Conservation (phyloP, 371 early-diverging fungal genomes). For the Dinochytrium kinnereticum region DNA sequence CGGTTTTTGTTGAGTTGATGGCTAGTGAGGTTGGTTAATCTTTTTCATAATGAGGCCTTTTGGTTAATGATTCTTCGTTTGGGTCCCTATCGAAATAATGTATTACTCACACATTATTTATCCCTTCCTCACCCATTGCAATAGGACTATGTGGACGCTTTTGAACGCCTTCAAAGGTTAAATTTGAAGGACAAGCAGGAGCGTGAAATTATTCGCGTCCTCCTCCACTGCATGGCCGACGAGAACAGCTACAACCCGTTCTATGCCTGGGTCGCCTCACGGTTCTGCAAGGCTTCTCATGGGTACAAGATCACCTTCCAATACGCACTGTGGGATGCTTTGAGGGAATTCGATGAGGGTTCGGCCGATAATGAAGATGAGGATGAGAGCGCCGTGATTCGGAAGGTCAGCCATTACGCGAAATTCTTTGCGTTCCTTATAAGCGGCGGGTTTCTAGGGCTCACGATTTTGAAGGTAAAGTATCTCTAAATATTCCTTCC, state of each 20-base stretch:
- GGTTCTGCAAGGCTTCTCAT: conserved; percentile 76
- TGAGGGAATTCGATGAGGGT: conserved; percentile 47
- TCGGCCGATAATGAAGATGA: conserved; percentile 24
- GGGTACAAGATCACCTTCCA: conserved; percentile 91
- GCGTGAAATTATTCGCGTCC: conserved; percentile 91
- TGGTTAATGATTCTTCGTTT: too few relatives aligned
- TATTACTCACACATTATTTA: not conserved
- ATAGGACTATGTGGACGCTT: conserved; percentile 92
- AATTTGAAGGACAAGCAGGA: conserved; percentile 87
- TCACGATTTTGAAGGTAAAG: conserved; percentile 50
- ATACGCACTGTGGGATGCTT: conserved; percentile 90
- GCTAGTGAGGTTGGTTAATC: conserved; percentile 73
- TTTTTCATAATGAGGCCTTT: not conserved
- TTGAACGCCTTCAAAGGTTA: conserved; percentile 81
- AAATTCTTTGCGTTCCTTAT: conserved; percentile 46
- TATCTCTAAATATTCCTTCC: too few relatives aligned
- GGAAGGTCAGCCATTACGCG: conserved; percentile 44
- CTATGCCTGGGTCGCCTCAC: conserved; percentile 83
- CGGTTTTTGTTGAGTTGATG: conserved; percentile 91
- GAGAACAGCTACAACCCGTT: conserved; percentile 93
- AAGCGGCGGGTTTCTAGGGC: conserved; percentile 25
- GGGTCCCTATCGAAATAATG: too few relatives aligned
- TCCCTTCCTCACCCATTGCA: not conserved
- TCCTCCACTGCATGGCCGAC: conserved; percentile 87
- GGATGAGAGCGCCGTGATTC: conserved; percentile 23